phyloP scores from a whole-genome alignment of 2,329 filamentous ascomycete species.

The Scolecobasidium constrictum region DNA sequence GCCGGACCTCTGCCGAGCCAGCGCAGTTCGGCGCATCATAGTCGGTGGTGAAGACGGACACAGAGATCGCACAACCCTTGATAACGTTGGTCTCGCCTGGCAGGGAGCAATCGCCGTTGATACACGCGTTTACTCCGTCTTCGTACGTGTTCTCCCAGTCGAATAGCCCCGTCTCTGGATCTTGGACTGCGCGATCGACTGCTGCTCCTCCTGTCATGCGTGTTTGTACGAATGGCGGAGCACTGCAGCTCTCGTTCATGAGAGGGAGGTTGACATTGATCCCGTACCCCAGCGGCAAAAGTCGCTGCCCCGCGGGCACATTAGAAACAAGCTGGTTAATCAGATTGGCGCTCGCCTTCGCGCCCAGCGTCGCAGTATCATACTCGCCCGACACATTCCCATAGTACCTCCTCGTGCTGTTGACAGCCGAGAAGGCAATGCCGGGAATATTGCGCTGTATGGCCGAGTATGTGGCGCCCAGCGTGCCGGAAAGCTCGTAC shows the following conservation, averaged over 20 bases:
- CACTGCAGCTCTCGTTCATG: constrained; percentile 26
- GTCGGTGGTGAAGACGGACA: constrained; percentile 40
- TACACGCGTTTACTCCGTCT: constrained; percentile 36
- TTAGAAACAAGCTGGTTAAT: constrained; percentile 34
- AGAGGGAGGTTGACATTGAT: constrained; percentile 38
- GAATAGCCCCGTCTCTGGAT: constrained; percentile 34
- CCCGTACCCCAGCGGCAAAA: constrained; percentile 41
- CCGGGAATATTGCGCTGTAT: constrained; percentile 39
- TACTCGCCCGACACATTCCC: constrained; percentile 8
- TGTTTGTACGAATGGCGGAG: constrained; percentile 35
- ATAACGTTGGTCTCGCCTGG: constrained; percentile 41
- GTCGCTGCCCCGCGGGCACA: constrained; percentile 18
- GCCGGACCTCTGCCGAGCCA: constrained; percentile 18
- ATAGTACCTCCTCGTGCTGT: background rate
- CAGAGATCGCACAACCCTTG: constrained; percentile 27
- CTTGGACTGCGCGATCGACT: constrained; percentile 34
- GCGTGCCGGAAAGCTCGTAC: constrained; percentile 41
- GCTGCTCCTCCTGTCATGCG: constrained; percentile 39
- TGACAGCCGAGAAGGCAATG: constrained; percentile 36
- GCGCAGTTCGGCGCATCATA: constrained; percentile 34
- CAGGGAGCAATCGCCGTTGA: constrained; percentile 41
- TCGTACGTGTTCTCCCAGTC: constrained; percentile 33
- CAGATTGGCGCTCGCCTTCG: constrained; percentile 32
- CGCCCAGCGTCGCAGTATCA: constrained; percentile 34
- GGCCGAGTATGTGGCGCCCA: constrained; percentile 41